phyloP scores from a whole-genome alignment of 2,329 filamentous ascomycete genomes.

The Aspergillus quadricinctus region DNA sequence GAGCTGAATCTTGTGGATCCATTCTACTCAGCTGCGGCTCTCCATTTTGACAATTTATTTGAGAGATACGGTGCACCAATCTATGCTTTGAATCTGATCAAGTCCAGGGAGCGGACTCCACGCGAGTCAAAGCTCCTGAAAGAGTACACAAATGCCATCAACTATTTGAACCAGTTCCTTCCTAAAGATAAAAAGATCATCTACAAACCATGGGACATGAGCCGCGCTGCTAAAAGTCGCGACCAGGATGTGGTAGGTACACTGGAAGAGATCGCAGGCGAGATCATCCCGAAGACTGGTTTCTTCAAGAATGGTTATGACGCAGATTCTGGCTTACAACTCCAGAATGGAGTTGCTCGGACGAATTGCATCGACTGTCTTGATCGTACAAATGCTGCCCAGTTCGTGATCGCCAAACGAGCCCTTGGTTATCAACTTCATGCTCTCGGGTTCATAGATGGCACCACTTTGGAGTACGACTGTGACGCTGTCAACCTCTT shows the following conservation, averaged over 20 bases:
- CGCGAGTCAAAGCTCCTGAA: constrained; percentile 85
- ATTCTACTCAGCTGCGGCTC: constrained; percentile 85
- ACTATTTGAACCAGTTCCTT: constrained; percentile 91
- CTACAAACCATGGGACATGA: constrained; percentile 98
- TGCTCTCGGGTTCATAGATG: constrained; percentile 79
- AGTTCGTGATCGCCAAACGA: constrained; percentile 95
- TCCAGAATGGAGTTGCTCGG: constrained; percentile 88
- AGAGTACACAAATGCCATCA: constrained; percentile 81
- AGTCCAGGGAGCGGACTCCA: constrained; percentile 79
- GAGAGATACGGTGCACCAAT: constrained; percentile 88
- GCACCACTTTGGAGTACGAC: constrained; percentile 80
- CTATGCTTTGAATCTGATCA: constrained; percentile 88
- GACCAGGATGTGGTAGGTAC: constrained; percentile 93
- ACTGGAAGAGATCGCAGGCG: constrained; percentile 82
- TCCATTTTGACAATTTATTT: constrained; percentile 95
- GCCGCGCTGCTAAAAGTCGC: constrained; percentile 82
- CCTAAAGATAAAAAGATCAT: constrained; percentile 79
- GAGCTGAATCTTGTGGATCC: constrained; percentile 93
- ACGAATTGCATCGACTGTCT: constrained; percentile 99
- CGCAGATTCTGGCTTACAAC: constrained; percentile 57
- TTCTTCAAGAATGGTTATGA: constrained; percentile 93
- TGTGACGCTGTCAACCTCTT: constrained; percentile 95
- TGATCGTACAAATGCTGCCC: constrained; percentile 93
- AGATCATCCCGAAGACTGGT: constrained; percentile 77
- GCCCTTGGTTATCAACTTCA: constrained; percentile 89